Conservation (phyloP, 257 asterid species). For the Leptodermis oblonga region DNA sequence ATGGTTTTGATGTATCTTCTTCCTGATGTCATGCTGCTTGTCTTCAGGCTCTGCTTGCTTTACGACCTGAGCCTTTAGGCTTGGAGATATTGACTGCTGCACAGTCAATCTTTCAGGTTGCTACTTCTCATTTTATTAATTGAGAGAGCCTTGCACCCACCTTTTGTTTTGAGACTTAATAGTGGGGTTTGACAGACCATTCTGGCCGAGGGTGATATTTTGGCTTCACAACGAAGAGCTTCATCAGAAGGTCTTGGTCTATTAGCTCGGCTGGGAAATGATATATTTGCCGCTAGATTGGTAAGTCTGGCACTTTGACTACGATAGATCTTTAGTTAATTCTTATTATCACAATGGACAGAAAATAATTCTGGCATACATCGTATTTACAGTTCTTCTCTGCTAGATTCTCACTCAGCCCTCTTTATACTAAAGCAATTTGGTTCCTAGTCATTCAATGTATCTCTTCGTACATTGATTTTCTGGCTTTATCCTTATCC, state of each 20-base stretch:
- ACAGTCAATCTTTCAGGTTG: slow-evolving; percentile 93
- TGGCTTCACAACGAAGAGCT: slow-evolving; percentile 97
- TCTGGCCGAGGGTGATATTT: slow-evolving; percentile 92
- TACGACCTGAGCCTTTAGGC: slow-evolving; percentile 81
- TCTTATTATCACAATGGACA: neutral
- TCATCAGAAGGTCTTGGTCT: slow-evolving; percentile 97
- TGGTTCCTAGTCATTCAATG: neutral
- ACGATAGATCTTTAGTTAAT: neutral
- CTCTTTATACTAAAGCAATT: neutral
- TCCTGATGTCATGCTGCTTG: slow-evolving; percentile 27
- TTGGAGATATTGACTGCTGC: slow-evolving; percentile 72
- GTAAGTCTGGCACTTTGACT: slow-evolving; percentile 40
- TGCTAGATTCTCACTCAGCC: neutral
- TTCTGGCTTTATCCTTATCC: slow-evolving; percentile 10
- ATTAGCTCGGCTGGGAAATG: slow-evolving; percentile 95
- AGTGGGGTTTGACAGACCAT: slow-evolving; percentile 55
- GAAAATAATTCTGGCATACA: neutral
- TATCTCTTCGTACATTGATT: neutral
- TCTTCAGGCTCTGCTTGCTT: slow-evolving; percentile 71
- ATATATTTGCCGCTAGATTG: slow-evolving; percentile 89
- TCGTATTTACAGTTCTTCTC: neutral
- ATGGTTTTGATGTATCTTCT: slow-evolving; percentile 19
- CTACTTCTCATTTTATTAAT: slow-evolving; percentile 14
- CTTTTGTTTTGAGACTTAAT: slow-evolving; percentile 21
- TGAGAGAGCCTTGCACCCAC: slow-evolving; percentile 12